These are phyloP conservation scores for Themeda triandra DNA, from an alignment of 176 grass and related monocot species.

Conservation along the genomic window DNA sequence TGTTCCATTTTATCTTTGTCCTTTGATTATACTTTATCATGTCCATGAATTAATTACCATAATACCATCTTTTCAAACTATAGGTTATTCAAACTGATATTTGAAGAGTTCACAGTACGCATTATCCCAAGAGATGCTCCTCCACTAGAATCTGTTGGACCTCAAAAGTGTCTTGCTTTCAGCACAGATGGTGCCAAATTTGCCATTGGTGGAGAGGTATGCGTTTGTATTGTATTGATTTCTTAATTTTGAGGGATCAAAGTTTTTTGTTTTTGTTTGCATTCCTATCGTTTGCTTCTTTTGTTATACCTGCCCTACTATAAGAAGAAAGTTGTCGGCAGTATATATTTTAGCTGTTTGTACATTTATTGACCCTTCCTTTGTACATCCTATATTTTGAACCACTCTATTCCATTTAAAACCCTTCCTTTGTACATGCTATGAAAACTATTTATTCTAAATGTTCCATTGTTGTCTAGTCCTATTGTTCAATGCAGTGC, in stretches of 20 bases:
- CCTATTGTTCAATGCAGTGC: not conserved
- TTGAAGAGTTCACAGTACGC: constrained; percentile 48
- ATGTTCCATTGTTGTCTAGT: constrained; percentile 8
- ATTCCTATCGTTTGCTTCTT: not conserved
- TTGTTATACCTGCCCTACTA: not conserved
- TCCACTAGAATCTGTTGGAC: constrained; percentile 67
- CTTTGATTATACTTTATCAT: constrained; percentile 2
- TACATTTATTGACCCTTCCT: not conserved
- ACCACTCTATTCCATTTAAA: not conserved
- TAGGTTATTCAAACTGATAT: constrained; percentile 76
- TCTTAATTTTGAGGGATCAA: not conserved
- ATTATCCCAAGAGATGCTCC: constrained; percentile 58
- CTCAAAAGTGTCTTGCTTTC: constrained; percentile 89
- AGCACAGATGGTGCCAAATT: constrained; percentile 96
- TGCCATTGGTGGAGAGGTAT: constrained; percentile 90
- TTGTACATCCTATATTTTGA: not conserved
- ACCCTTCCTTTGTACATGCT: not conserved
- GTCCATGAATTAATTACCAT: constrained; percentile 1
- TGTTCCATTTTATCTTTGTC: not conserved
- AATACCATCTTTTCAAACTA: constrained; percentile 6
- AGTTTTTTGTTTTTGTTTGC: not conserved
- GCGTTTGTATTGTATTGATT: not conserved
- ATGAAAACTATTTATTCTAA: not conserved
- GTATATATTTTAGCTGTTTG: not conserved
- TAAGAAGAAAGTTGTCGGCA: not conserved